A percentile compares a stretch with the other conserved stretches of the same genome.
Evolutionary conservation across 2,329 filamentous ascomycete species (phyloP).

Genomic region (Dothideomycetes sp.): DNA sequence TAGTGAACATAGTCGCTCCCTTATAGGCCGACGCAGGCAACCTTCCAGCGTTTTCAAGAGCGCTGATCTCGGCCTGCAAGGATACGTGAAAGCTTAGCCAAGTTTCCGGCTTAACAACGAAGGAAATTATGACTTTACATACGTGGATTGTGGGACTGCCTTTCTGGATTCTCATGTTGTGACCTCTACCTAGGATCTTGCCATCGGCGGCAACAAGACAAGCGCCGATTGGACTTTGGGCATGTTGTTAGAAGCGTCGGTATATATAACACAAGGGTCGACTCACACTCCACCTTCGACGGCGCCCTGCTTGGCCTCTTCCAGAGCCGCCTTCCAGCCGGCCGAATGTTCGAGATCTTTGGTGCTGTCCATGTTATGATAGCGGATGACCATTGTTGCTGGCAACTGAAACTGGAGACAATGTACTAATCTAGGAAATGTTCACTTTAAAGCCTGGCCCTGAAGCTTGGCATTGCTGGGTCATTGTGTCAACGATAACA

Average conservation of each 20-base stretch:
- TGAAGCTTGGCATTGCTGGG: too few species aligned
- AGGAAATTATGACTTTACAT: too few species aligned
- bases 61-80: conserved; percentile 59
- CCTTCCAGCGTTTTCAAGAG: conserved; percentile 63
- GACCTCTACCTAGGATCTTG: conserved; percentile 58
- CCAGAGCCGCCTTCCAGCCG: conserved; percentile 35
- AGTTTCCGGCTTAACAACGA: background rate
- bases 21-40: conserved; percentile 58
- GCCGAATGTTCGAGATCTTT: background rate
- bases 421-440: background rate
- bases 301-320: conserved; percentile 44
- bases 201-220: conserved; percentile 58
- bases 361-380: background rate
- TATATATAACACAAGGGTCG: conserved; percentile 46
- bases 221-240: conserved; percentile 37
- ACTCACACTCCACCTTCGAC: conserved; percentile 48
- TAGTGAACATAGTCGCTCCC: conserved; percentile 42
- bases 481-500: too few species aligned
- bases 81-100: background rate
- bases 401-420: background rate
- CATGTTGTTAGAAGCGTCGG: background rate
- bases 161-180: conserved; percentile 67
- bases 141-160: conserved; percentile 63
- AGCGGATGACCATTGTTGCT: background rate
- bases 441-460: too few species aligned